These are phyloP conservation scores for Eleusine indica DNA, from an alignment of 176 grass and related monocot species.

Conservation along the genomic window DNA sequence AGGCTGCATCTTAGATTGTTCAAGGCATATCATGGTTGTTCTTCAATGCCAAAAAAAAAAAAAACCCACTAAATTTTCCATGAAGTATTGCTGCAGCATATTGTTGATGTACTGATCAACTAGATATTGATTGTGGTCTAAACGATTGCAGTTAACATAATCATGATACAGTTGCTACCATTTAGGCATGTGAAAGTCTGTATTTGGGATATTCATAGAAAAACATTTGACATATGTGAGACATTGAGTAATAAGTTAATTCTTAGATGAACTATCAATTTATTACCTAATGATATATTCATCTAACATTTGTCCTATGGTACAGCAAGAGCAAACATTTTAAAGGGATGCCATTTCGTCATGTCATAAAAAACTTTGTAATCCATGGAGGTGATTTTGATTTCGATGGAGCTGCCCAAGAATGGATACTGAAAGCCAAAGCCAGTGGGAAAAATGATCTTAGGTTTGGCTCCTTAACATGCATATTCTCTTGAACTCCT, in stretches of 20 bases:
- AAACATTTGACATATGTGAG: conserved; percentile 6
- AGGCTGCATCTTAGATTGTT: not conserved
- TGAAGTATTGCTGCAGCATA: not conserved
- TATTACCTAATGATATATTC: not conserved
- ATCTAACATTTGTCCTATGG: conserved; percentile 44
- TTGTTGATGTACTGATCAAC: conserved; percentile 3
- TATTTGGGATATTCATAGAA: conserved; percentile 2
- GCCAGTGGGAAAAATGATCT: conserved; percentile 64
- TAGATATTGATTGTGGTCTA: not conserved
- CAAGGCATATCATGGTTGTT: not conserved
- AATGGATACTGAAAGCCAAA: conserved; percentile 97
- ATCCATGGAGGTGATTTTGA: conserved; percentile 93
- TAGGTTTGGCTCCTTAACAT: conserved; percentile 56
- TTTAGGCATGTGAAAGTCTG: not conserved
- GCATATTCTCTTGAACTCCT: conserved; percentile 17
- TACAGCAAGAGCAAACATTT: conserved; percentile 81
- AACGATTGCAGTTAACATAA: not conserved
- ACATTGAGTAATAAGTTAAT: conserved; percentile 7
- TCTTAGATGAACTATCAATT: conserved; percentile 10
- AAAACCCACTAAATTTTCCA: not conserved
- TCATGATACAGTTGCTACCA: conserved; percentile 9
- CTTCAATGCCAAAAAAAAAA: not conserved
- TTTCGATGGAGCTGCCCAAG: conserved; percentile 60
- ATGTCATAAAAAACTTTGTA: conserved; percentile 90
- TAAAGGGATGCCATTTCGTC: conserved; percentile 93